Evolutionary conservation across 495 filamentous ascomycete species (phyloP).

Genomic region (Penicillium bialowiezense): DNA sequence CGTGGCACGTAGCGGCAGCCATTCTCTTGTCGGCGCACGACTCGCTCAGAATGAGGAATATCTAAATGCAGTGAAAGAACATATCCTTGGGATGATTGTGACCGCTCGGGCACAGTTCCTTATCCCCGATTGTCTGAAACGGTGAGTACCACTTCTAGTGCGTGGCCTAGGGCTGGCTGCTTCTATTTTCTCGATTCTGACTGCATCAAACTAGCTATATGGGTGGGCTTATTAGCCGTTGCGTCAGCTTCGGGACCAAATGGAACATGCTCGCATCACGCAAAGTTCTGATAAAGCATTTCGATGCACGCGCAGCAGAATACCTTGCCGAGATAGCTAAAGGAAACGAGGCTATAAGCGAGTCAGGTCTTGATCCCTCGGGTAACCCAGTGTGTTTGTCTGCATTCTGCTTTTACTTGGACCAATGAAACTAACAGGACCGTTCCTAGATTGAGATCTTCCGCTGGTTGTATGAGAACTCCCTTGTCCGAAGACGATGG

Average conservation of each 20-base stretch:
- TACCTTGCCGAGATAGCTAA: slow-evolving; percentile 16
- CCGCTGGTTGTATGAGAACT: slow-evolving; percentile 24
- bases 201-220: slow-evolving; percentile 10
- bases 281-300: slow-evolving; percentile 21
- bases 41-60: slow-evolving; percentile 23
- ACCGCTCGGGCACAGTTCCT: slow-evolving; percentile 24
- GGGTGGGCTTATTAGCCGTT: slow-evolving; percentile 17
- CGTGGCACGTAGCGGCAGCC: slow-evolving; percentile 24
- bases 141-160: background rate
- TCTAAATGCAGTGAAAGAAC: slow-evolving; percentile 22
- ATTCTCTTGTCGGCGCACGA: slow-evolving; percentile 19
- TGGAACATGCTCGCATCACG: slow-evolving; percentile 28
- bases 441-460: slow-evolving; percentile 20
- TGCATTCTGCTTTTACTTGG: background rate
- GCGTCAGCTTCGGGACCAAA: slow-evolving; percentile 14
- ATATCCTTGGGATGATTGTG: slow-evolving; percentile 27
- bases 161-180: too few species aligned
- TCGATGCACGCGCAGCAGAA: slow-evolving; percentile 21
- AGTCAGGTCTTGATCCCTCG: background rate
- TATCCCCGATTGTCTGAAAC: slow-evolving; percentile 19
- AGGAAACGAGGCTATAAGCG: background rate
- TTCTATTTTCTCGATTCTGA: background rate
- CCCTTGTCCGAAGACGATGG: slow-evolving; percentile 17
- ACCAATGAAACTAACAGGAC: background rate
- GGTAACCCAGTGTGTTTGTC: slow-evolving; percentile 14